Conservation (phyloP, 768 basidiomycete genomes). For the Tricholoma bakamatsutake region DNA sequence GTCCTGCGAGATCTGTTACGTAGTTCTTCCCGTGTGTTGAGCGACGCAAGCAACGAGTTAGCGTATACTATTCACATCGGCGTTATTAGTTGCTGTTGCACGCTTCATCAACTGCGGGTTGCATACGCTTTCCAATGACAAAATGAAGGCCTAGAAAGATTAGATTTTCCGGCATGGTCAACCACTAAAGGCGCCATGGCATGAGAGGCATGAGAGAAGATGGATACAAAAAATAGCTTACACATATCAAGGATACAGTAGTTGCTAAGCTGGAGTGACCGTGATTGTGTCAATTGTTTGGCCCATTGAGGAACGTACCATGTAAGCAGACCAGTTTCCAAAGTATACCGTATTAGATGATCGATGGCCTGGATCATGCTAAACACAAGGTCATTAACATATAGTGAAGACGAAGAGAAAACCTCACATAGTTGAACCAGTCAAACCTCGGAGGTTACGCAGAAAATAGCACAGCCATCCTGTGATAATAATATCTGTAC, state of each 20-base stretch:
- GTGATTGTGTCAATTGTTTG: background rate
- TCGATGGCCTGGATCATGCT: slow-evolving; percentile 35
- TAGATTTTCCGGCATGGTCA: slow-evolving; percentile 35
- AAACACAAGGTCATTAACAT: background rate
- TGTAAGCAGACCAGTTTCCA: slow-evolving; percentile 37
- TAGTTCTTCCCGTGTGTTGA: slow-evolving; percentile 25
- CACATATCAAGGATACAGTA: slow-evolving; percentile 35
- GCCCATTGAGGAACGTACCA: slow-evolving; percentile 19
- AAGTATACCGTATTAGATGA: slow-evolving; percentile 33
- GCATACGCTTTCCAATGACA: slow-evolving; percentile 40
- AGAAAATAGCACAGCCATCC: slow-evolving; percentile 31
- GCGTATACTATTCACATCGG: slow-evolving; percentile 24
- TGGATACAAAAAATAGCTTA: slow-evolving; percentile 17
- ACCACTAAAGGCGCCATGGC: slow-evolving; percentile 25
- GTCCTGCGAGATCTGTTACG: background rate
- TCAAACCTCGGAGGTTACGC: slow-evolving; percentile 22
- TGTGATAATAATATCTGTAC: slow-evolving; percentile 33
- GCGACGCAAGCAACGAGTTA: slow-evolving; percentile 28
- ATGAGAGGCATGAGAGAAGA: background rate
- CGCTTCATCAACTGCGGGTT: background rate
- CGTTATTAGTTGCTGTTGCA: background rate
- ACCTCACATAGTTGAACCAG: slow-evolving; percentile 23
- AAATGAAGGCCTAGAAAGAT: slow-evolving; percentile 44
- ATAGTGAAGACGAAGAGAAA: background rate
- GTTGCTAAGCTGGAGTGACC: slow-evolving; percentile 30